Percentiles rank a stretch among this genome's conserved stretches.
These are phyloP conservation scores for Echinochloa phyllopogon DNA, from an alignment of 176 grass and related monocot genomes.

Conservation along the genomic window DNA sequence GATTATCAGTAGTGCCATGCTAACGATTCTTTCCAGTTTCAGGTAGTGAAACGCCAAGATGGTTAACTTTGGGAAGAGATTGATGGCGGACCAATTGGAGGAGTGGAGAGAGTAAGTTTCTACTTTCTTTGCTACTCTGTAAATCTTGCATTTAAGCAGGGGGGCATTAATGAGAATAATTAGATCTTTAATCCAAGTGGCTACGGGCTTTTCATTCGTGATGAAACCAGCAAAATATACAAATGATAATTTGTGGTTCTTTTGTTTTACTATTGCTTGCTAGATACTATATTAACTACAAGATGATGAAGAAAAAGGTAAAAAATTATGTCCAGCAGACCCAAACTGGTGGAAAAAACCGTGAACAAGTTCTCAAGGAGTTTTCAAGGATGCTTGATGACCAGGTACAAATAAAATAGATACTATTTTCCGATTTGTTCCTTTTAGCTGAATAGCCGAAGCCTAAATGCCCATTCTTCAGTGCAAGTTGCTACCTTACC, in stretches of 20 bases:
- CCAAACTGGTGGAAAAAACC: conserved; percentile 56
- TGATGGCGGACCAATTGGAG: conserved; percentile 69
- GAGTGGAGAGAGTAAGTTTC: conserved; percentile 84
- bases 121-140: conserved; percentile 30
- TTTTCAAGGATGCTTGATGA: conserved; percentile 91
- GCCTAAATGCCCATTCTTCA: not conserved
- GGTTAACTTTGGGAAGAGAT: conserved; percentile 89
- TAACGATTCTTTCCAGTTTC: conserved; percentile 43
- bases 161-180: not conserved
- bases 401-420: conserved; percentile 64
- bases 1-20: not conserved
- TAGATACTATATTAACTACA: conserved; percentile 98
- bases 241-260: not conserved
- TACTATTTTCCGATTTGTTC: conserved; percentile 5
- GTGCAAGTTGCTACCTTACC: not conserved
- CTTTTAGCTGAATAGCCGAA: conserved; percentile 16
- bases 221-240: not conserved
- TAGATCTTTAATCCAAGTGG: not conserved
- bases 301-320: conserved; percentile 99
- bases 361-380: conserved; percentile 75
- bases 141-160: conserved; percentile 19
- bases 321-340: conserved; percentile 89
- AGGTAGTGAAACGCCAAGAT: conserved; percentile 51
- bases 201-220: not conserved
- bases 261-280: not conserved